Evolutionary conservation across 192 early-diverging fungal genomes (phyloP).

Genomic region (Entomortierella parvispora): DNA sequence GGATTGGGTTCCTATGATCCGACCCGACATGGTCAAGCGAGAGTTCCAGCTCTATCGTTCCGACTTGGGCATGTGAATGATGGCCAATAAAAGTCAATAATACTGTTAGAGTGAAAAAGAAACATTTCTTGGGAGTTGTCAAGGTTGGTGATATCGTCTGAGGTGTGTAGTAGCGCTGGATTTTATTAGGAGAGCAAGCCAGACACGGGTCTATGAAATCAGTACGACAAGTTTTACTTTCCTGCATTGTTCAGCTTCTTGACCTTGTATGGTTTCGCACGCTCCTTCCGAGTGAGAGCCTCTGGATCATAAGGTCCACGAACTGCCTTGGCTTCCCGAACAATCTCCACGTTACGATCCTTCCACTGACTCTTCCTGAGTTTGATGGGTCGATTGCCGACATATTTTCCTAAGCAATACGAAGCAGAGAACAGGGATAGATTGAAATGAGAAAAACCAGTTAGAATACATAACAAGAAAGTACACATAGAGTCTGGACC

Average conservation of each 20-base stretch:
- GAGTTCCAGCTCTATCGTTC: conserved; percentile 40
- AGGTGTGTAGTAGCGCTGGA: too few relatives aligned
- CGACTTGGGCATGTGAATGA: conserved; percentile 43
- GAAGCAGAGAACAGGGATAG: not conserved
- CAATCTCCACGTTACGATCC: conserved; percentile 83
- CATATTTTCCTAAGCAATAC: conserved; percentile 81
- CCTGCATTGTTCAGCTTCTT: conserved; percentile 52
- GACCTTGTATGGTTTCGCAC: conserved; percentile 50
- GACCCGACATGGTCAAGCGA: conserved; percentile 53
- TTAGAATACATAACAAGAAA: not conserved
- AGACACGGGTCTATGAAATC: too few relatives aligned
- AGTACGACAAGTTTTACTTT: conserved; percentile 41
- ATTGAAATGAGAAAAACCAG: not conserved
- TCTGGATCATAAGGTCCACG: conserved; percentile 44
- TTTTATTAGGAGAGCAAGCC: too few relatives aligned
- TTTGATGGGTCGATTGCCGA: conserved; percentile 94
- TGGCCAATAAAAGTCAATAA: not conserved
- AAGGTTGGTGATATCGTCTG: too few relatives aligned
- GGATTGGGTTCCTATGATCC: conserved; percentile 40
- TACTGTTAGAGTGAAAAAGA: not conserved
- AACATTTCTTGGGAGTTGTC: too few relatives aligned
- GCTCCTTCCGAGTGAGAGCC: conserved; percentile 25
- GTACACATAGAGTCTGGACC: too few relatives aligned
- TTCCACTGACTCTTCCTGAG: conserved; percentile 94
- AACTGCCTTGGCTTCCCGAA: conserved; percentile 32